Base-by-base conservation (phyloP, 805 yeast species). In the Saccharomycopsis fibuligera region DNA sequence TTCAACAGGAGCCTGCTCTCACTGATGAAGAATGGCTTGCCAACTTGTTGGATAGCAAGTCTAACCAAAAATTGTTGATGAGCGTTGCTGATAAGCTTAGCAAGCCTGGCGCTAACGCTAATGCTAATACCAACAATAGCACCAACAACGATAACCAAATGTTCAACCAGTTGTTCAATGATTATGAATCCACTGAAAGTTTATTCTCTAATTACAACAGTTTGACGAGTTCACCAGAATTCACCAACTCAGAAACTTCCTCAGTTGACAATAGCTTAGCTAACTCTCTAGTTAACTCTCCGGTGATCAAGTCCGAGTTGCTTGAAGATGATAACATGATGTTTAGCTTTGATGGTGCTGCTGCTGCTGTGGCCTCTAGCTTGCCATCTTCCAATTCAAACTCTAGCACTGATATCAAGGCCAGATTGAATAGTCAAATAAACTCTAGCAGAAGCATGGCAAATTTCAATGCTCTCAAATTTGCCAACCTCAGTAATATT, bases 271-370 rank as follows among this genome's bases (percentile, higher is more conserved):
- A 61, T 2, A 60, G 64, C 19, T 54, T 56, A 14, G 53, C 47
- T 6, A 62, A 61, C n/a, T 53, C 58, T 3, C 42, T 62, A 3
- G 60, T 58, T 35, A 62, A 61, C 37, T 61, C 65, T 1, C 66
- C 66, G 19, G 41, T 62, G 49, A 53, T 62, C 43, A 62, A 62
- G 45, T 29, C 62, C 2, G 65, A 62, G n/a, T 70, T 67, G 50
- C 55, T 56, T 22, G 62, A 69, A 37, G 64, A 64, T 58, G 69
- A 73, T 51, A 67, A 71, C 3, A 19, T 35, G 9, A 29, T 43
- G 35, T 29, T 44, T 25, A 29, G 22, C 27, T 36, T 43, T 9
- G 30, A 38, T 12, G 6, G 41, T 17, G 16, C 12, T 5, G n/a
- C 22, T 9, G 16, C 19, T 19, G 14, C 10, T n/a, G 39, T 19